Base-by-base conservation (phyloP, 495 filamentous ascomycete species). In the Aspergillus taichungensis region DNA sequence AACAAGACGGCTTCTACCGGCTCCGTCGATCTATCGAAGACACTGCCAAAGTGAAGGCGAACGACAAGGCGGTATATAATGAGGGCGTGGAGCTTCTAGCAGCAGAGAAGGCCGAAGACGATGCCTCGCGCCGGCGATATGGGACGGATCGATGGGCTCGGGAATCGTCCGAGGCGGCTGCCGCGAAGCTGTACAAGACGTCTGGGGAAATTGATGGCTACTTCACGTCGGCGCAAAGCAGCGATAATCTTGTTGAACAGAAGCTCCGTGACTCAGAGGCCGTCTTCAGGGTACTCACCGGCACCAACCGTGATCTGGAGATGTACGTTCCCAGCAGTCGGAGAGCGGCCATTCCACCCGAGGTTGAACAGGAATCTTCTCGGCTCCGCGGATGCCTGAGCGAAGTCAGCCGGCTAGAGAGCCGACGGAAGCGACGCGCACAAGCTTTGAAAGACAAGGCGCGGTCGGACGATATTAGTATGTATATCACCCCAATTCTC, bases 121-220 rank as follows among this genome's bases (percentile, higher is more conserved):
- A 83, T 37, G 74, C 71, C 4, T 72, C 88, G 8, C 77, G 87
- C 10, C 64, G 70, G 14, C 95, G 85, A 61, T 86, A 92, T 49
- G 92, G 92, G 8, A 97, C 92, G 0, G 84, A 88, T 49, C 76
- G 88, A 47, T 98, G 92, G 92, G 64, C 60, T 3, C 78, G 92
- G 24, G 73, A 75, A 30, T 69, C 82, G 29, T 88, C 87, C 2
- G 71, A 78, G 34, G 67, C 75, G 28, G 85, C 85, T 24, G 86
- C 82, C 0, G 69, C 76, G 5, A 88, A 89, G 54, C 66, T 95
- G 6, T 89, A 87, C 69, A 73, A 68, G 8, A 83, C 88, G 35
- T 79, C 83, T 5, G 67, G 59, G 6, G 90, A 95, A 50, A 90
- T 95, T 41, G 82, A 84, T 12, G 87, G 88, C 6, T 95, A 95